Conservation (phyloP, 768 basidiomycete genomes). For the Calocybe cyanea region DNA sequence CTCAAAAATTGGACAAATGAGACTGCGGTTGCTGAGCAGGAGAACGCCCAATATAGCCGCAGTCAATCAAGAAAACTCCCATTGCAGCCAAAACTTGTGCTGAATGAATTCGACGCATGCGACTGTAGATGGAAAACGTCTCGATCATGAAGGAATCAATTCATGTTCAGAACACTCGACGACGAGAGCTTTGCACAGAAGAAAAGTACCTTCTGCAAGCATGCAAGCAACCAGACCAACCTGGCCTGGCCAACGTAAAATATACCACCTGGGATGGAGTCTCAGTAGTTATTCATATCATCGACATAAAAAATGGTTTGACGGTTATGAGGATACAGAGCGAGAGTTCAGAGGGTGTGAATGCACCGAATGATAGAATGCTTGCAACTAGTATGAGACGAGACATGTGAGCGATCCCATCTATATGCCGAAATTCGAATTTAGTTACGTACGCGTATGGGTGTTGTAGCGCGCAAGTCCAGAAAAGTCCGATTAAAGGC, state of each 20-base stretch:
- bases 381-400: constrained; percentile 27
- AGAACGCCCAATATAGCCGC: constrained; percentile 43
- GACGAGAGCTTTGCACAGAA: no score
- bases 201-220: constrained; percentile 51
- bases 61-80: constrained; percentile 36
- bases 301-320: constrained; percentile 1
- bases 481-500: no score
- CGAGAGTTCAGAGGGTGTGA: constrained; percentile 1
- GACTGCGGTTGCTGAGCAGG: constrained; percentile 34
- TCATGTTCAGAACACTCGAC: no score
- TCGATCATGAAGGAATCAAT: constrained; percentile 17
- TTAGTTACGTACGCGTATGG: constrained; percentile 19
- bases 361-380: neutral
- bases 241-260: constrained; percentile 61
- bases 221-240: constrained; percentile 50
- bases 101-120: constrained; percentile 55
- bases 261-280: constrained; percentile 31
- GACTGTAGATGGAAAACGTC: constrained; percentile 59
- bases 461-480: no score
- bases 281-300: neutral
- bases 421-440: no score
- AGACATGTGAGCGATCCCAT: no score
- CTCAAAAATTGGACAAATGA: no score
- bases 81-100: constrained; percentile 53
- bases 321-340: constrained; percentile 14